Evolutionary conservation across 1,139 yeast species (phyloP), one percentile per base, ranked within the genome.

Genomic region (Pichia sp.): DNA sequence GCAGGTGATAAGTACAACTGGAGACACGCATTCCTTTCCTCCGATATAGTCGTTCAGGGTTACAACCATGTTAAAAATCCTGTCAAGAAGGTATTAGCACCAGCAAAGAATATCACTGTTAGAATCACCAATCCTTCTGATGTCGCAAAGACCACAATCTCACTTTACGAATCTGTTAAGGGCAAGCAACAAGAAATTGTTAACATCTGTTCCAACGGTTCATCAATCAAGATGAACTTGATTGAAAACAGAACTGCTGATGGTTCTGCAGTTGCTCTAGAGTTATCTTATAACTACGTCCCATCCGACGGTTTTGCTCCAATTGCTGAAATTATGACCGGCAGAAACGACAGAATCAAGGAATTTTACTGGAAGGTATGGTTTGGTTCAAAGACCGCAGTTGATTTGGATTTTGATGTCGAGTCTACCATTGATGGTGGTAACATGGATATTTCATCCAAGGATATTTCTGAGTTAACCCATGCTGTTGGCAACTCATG

Each of bases 401-500:
- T 71, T 55, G 78, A 81, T 57, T 75, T 80, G 59, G 67, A 75
- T 62, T 66, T 75, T 52, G 74, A 79, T 52, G 79, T 82, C 53
- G 75, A 81, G 57, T 72, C 81, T 57, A 73, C 79, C 41, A 81
- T 84, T 53, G 71, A 79, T 61, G 95, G 95, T 58, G 90, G 79
- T 36, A 72, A 78, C 43, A 73, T 81, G 50, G 74, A 75, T 35
- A 82, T 92, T 51, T 79, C 85, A 47, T 81, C 82, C 47, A 75
- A 82, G 66, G 87, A 80, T 52, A 85, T 92, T 63, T 77, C 90
- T 53, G 96, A 90, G 65, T 87, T 92, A 65, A 90, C 96, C 37
- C 97, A 90, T 59, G 97, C 97, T 51, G 86, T 92, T 64, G 97
- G 97, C 59, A 92, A 92, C 77, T 85, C 85, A 56, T 88, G 96